Evolutionary conservation across 2,329 filamentous ascomycete genomes (phyloP).

Genomic region (Hypoxylon sp.): DNA sequence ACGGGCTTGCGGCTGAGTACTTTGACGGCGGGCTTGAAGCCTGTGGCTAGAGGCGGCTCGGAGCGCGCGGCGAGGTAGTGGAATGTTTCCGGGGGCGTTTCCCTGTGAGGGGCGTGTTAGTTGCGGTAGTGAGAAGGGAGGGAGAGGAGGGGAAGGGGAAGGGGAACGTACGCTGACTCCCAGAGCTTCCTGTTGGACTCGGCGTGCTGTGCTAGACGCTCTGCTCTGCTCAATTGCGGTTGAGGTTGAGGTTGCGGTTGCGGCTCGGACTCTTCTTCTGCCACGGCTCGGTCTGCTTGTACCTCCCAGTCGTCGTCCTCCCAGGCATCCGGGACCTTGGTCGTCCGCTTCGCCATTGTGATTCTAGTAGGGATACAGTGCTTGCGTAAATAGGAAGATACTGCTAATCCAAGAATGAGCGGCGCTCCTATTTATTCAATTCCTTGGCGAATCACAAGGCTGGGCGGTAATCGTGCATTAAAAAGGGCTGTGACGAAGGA

Average conservation of each 20-base stretch:
- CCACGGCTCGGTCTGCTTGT: conserved; percentile 72
- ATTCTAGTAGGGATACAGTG: background rate
- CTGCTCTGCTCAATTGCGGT: conserved; percentile 74
- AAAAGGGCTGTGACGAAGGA: conserved; percentile 8
- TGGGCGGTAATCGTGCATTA: background rate
- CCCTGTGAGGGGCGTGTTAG: conserved; percentile 62
- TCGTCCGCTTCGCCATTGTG: conserved; percentile 61
- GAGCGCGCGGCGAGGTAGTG: conserved; percentile 73
- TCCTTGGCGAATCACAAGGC: conserved; percentile 1
- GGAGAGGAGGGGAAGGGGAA: background rate
- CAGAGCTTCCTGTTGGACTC: conserved; percentile 89
- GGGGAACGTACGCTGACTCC: conserved; percentile 80
- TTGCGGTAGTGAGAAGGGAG: background rate
- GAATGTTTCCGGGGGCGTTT: conserved; percentile 73
- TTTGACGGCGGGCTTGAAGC: conserved; percentile 86
- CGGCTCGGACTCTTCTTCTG: conserved; percentile 55
- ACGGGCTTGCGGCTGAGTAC: conserved; percentile 86
- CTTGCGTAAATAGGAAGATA: background rate
- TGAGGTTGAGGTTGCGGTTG: conserved; percentile 51
- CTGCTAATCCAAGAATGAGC: conserved; percentile 10
- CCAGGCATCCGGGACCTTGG: conserved; percentile 80
- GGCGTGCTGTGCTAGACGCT: conserved; percentile 82
- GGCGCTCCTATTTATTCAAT: background rate
- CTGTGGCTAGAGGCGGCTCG: conserved; percentile 65
- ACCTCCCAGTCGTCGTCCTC: conserved; percentile 88